These are phyloP conservation scores for Amanita muscaria DNA, from an alignment of 768 basidiomycete genomes.

Conservation along the genomic window DNA sequence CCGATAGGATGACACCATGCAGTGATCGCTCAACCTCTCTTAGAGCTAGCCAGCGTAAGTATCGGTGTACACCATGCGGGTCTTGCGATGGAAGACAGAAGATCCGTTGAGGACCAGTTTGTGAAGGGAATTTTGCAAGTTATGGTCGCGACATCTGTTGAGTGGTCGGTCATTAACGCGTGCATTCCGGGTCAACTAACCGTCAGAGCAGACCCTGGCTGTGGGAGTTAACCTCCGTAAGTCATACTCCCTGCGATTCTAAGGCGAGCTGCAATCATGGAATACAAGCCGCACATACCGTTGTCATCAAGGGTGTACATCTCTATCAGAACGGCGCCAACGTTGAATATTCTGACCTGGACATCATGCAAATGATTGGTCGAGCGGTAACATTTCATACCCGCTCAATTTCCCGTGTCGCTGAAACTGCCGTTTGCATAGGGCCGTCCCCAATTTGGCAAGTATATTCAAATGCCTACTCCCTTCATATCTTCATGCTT, in stretches of 20 bases:
- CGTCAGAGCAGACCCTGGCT: slow-evolving; percentile 73
- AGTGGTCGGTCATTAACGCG: too few relatives aligned
- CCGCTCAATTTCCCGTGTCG: not conserved
- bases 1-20: slow-evolving; percentile 1
- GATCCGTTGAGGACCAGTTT: slow-evolving; percentile 65
- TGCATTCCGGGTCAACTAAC: too few relatives aligned
- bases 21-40: not conserved
- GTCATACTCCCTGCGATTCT: slow-evolving; percentile 17
- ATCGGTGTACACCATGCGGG: slow-evolving; percentile 94
- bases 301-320: slow-evolving; percentile 87
- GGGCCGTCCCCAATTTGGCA: slow-evolving; percentile 90
- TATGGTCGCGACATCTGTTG: slow-evolving; percentile 77
- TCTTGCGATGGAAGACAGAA: slow-evolving; percentile 62
- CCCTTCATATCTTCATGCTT: not conserved
- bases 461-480: not conserved
- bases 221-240: slow-evolving; percentile 93
- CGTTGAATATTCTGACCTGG: slow-evolving; percentile 84
- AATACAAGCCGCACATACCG: slow-evolving; percentile 78
- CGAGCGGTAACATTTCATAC: slow-evolving; percentile 58
- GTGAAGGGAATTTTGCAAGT: slow-evolving; percentile 53
- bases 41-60: slow-evolving; percentile 61
- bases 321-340: slow-evolving; percentile 61
- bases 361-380: slow-evolving; percentile 95
- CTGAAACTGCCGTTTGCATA: slow-evolving; percentile 19
- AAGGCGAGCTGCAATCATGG: slow-evolving; percentile 2